Base-by-base conservation (phyloP, 1,284 basidiomycete genomes). In the Melampsora americana region DNA sequence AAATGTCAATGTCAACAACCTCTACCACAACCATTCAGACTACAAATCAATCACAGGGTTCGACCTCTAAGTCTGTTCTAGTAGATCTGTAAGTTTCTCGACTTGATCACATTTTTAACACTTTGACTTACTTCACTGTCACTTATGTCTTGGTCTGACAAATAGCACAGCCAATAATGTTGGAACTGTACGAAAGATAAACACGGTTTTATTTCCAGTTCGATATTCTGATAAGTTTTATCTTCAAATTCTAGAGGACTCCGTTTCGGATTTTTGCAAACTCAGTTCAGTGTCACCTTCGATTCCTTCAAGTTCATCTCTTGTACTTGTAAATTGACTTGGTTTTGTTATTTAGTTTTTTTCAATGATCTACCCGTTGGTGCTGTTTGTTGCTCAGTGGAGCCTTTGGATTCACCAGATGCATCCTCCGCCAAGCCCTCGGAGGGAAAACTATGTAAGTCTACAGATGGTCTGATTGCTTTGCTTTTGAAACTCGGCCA, bases 331-430 rank as follows among this genome's bases (percentile, higher is more conserved):
- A 12, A 28, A 39, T 61, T 42, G 39, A 18, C 69, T 35, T 1
- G 30, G n/a, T 42, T 14, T 20, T 62, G n/a, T 9, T 14, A 35
- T 16, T 20, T 16, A 74, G 72, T 74, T 60, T 74, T 59, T 61
- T 74, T 66, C 26, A 74, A 74, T 65, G 72, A 74, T 67, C 42
- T 74, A n/a, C 72, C 72, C 1, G 72, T 74, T 3, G 72, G 72
- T 5, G 72, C 72, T 28, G 64, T 74, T 6, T 74, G 64, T 42
- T 74, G 72, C 30, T 9, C 50, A 39, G 56, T 74, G 46, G 72
- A 74, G 44, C 64, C 72, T 2, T 42, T 64, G 23, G 30, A 42
- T 30, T 23, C 23, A 42, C 66, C 30, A 20, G 32, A 73, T 30
- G 61, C 20, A 65, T 65, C 42, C 12, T 30, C 44, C 44, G 16